Evolutionary conservation across 2,329 filamentous ascomycete genomes (phyloP).

Genomic region (Aspergillus brasiliensis): DNA sequence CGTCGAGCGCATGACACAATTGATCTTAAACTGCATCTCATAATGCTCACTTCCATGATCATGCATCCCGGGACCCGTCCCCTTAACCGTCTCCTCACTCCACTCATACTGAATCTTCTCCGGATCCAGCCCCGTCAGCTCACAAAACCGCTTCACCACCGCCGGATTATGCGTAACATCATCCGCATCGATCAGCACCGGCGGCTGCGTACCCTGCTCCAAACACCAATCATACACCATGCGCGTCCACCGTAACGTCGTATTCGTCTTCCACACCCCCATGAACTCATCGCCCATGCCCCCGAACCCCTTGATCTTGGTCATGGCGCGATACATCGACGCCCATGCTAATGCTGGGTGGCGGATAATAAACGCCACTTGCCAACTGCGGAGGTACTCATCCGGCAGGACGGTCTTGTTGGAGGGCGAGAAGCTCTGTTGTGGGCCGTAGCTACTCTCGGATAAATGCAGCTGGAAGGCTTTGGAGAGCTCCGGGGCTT

Average conservation of each 20-base stretch:
- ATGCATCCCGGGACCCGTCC: slow-evolving; percentile 1
- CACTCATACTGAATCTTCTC: slow-evolving; percentile 35
- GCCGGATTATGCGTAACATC: slow-evolving; percentile 39
- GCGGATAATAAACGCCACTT: slow-evolving; percentile 41
- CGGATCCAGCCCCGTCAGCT: slow-evolving; percentile 37
- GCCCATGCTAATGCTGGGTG: slow-evolving; percentile 45
- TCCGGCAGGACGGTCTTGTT: slow-evolving; percentile 42
- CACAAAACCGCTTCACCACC: slow-evolving; percentile 32
- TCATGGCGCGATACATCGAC: slow-evolving; percentile 39
- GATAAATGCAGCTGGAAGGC: slow-evolving; percentile 15
- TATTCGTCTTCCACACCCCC: slow-evolving; percentile 22
- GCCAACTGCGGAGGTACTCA: slow-evolving; percentile 36
- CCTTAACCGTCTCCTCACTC: slow-evolving; percentile 19
- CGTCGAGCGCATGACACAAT: slow-evolving; percentile 30
- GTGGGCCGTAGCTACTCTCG: background rate
- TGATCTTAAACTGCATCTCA: background rate
- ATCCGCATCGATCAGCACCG: slow-evolving; percentile 42
- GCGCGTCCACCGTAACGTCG: slow-evolving; percentile 36
- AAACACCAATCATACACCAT: slow-evolving; percentile 40
- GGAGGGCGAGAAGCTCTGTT: slow-evolving; percentile 1
- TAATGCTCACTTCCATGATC: background rate
- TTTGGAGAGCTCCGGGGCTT: slow-evolving; percentile 6
- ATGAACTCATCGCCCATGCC: slow-evolving; percentile 17
- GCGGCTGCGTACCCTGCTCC: slow-evolving; percentile 27
- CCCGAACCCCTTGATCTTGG: slow-evolving; percentile 19